Evolutionary conservation across 2,329 filamentous ascomycete species (phyloP).

Genomic region (Paracoccidioides brasiliensis): DNA sequence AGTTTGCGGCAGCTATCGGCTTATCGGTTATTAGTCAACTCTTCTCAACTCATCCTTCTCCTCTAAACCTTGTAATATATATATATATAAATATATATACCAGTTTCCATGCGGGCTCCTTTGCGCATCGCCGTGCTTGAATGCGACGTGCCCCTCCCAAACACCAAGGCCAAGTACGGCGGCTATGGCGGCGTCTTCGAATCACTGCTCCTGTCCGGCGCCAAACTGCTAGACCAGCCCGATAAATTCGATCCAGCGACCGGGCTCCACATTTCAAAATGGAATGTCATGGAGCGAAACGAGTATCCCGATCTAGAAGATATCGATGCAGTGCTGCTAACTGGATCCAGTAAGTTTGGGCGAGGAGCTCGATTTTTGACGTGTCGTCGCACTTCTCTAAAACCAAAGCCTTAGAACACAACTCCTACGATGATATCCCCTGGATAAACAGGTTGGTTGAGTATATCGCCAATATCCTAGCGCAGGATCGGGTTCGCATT

Average conservation of each 20-base stretch:
- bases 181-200: slow-evolving; percentile 61
- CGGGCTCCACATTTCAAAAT: slow-evolving; percentile 48
- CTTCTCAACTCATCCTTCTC: neutral
- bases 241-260: slow-evolving; percentile 23
- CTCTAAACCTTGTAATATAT: neutral
- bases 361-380: neutral
- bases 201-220: slow-evolving; percentile 44
- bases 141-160: slow-evolving; percentile 62
- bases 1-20: neutral
- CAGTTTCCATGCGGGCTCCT: slow-evolving; percentile 27
- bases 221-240: slow-evolving; percentile 31
- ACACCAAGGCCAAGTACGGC: slow-evolving; percentile 51
- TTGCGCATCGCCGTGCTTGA: slow-evolving; percentile 78
- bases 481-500: slow-evolving; percentile 53
- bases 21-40: neutral
- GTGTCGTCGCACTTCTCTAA: neutral
- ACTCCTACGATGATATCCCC: slow-evolving; percentile 57
- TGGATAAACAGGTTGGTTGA: slow-evolving; percentile 68
- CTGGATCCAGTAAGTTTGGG: slow-evolving; percentile 45
- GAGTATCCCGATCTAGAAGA: slow-evolving; percentile 59
- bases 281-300: slow-evolving; percentile 56
- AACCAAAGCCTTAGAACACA: slow-evolving; percentile 41
- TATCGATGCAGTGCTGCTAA: slow-evolving; percentile 72
- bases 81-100: neutral
- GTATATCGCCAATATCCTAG: slow-evolving; percentile 49